Evolutionary conservation across 2,329 filamentous ascomycete genomes (phyloP), one percentile per base, ranked within the genome.

Genomic region (Sporothrix humicola): DNA sequence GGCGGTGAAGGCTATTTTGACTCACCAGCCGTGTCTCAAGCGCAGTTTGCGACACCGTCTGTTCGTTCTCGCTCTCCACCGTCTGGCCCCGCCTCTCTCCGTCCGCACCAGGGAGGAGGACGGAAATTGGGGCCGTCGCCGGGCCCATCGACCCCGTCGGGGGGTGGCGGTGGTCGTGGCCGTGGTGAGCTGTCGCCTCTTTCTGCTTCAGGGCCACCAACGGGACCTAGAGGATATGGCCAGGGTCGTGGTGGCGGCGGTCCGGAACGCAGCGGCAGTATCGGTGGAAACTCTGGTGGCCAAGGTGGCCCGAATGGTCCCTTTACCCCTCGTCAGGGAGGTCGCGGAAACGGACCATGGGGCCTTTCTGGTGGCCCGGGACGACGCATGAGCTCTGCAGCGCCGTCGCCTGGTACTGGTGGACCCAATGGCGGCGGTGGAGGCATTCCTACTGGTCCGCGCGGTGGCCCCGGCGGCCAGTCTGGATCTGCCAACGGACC

Each of bases 61-160:
- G 5, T 59, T 65, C 48, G 72, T 56, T 88, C 87, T 20, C 48
- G 72, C 56, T 88, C 87, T 20, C 87, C 87, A 13, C 87, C 87
- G 2, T 85, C 86, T 70, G 87, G 87, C 0, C 87, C 87, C 42
- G 86, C 87, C 13, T 87, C 86, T 15, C 80, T 88, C 20, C 83
- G 87, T 75, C 83, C 82, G 13, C 85, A 86, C 23, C 86, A 87
- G 2, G 87, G 84, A 0, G 86, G 84, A 1, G 77, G 77, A 26
- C 81, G 85, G 77, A 85, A 81, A 77, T 82, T 82, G 73, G 78
- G 80, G 75, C 80, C 78, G 37, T 81, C 82, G 73, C 80, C 81
- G 1, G 74, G 76, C 5, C 65, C 77, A 10, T 78, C 77, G 20
- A 72, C 78, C 4, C 73, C 73, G n/a, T 68, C 81, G 79, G 31